Conservation (phyloP, 257 asterid genomes). For the Solanum piurae region DNA sequence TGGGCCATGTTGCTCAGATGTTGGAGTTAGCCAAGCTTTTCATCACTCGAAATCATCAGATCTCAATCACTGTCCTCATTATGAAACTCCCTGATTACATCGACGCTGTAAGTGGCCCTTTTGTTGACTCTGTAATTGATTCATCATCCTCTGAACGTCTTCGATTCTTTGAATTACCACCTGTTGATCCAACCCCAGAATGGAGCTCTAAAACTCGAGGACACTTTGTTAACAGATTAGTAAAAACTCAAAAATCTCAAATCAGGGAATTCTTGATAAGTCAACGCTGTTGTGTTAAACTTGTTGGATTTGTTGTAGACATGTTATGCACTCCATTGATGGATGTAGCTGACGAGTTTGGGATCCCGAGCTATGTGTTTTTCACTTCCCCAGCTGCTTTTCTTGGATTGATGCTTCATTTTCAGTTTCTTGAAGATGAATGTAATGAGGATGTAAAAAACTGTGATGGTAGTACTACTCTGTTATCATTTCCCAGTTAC, state of each 20-base stretch:
- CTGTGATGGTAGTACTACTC: slow-evolving; percentile 1
- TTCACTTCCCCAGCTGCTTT: slow-evolving; percentile 57
- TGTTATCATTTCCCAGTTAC: slow-evolving; percentile 29
- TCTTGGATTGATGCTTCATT: slow-evolving; percentile 50
- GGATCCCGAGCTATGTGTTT: slow-evolving; percentile 36
- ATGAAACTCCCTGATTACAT: neutral
- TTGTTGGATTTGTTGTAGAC: slow-evolving; percentile 35
- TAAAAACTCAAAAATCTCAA: slow-evolving; percentile 30
- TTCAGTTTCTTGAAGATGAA: slow-evolving; percentile 50
- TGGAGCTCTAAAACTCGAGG: slow-evolving; percentile 61
- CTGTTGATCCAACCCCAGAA: slow-evolving; percentile 33
- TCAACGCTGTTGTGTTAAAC: neutral
- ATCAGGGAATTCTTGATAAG: slow-evolving; percentile 23
- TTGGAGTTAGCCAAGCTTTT: neutral
- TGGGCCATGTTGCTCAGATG: slow-evolving; percentile 52
- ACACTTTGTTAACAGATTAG: slow-evolving; percentile 36
- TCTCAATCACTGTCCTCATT: neutral
- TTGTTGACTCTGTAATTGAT: slow-evolving; percentile 27
- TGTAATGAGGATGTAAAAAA: slow-evolving; percentile 18
- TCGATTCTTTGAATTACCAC: slow-evolving; percentile 40
- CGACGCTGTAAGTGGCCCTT: slow-evolving; percentile 10
- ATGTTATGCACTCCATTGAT: slow-evolving; percentile 62
- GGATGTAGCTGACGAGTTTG: slow-evolving; percentile 34
- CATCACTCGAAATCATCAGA: neutral
- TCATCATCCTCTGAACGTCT: slow-evolving; percentile 13